These are phyloP conservation scores for Xerocomus amazonicus DNA, from an alignment of 1,284 basidiomycete genomes.

Conservation along the genomic window DNA sequence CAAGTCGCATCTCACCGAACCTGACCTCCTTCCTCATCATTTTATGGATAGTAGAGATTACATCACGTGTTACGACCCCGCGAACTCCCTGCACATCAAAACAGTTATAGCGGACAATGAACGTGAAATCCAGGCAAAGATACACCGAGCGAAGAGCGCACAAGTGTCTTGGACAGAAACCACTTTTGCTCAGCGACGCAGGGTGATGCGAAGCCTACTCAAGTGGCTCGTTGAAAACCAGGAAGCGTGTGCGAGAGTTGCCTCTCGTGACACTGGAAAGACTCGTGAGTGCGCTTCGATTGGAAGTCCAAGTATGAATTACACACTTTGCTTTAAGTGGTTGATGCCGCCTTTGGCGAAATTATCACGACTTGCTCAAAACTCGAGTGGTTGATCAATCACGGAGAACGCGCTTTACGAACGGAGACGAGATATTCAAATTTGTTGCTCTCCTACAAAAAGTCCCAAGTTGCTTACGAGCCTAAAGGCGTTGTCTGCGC, in stretches of 20 bases:
- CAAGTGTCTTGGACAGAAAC: conserved; percentile 71
- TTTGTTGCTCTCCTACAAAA: conserved; percentile 84
- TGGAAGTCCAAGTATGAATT: background rate
- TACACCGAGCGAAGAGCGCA: conserved; percentile 61
- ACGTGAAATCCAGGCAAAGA: conserved; percentile 67
- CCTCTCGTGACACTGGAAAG: conserved; percentile 94
- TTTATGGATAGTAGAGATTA: conserved; percentile 54
- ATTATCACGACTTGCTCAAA: conserved; percentile 88
- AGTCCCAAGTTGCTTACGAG: conserved; percentile 79
- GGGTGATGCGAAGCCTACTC: conserved; percentile 80
- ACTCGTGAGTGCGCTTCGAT: conserved; percentile 60
- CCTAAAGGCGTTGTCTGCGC: conserved; percentile 93
- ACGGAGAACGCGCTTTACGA: conserved; percentile 72
- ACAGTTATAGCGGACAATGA: conserved; percentile 67
- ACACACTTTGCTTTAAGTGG: conserved; percentile 45
- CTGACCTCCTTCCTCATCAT: conserved; percentile 50
- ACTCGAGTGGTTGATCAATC: conserved; percentile 80
- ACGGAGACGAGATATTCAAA: conserved; percentile 73
- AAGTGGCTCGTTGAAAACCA: conserved; percentile 91
- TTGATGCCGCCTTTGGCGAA: conserved; percentile 89
- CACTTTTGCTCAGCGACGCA: conserved; percentile 73
- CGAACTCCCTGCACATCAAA: conserved; percentile 76
- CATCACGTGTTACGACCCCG: conserved; percentile 90
- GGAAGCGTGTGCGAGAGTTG: conserved; percentile 83
- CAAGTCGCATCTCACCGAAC: conserved; percentile 57